Evolutionary conservation across 2,329 filamentous ascomycete genomes (phyloP).

Genomic region (Endoconidiophora laricicola): DNA sequence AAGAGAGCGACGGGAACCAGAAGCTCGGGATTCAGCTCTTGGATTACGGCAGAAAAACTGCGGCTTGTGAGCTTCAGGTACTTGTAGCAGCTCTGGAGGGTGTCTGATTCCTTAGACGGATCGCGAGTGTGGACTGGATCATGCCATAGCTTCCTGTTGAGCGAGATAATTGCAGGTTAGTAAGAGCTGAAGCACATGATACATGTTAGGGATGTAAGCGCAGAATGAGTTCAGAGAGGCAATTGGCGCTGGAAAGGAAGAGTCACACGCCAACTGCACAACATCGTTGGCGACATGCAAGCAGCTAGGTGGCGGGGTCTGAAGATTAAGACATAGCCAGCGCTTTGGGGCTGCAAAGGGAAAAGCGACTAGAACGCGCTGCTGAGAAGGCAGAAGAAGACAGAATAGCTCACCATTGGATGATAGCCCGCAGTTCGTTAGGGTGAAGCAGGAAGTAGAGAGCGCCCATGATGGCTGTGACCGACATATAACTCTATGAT

Average conservation of each 20-base stretch:
- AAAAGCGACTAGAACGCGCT: too few relatives aligned
- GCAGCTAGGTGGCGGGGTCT: not conserved
- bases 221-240: not conserved
- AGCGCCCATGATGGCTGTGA: constrained; percentile 35
- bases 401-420: constrained; percentile 56
- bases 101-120: constrained; percentile 53
- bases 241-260: not conserved
- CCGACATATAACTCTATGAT: not conserved
- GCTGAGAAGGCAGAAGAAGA: not conserved
- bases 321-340: too few relatives aligned
- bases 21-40: constrained; percentile 88
- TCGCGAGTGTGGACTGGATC: constrained; percentile 80
- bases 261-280: not conserved
- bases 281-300: constrained; percentile 1
- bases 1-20: constrained; percentile 79
- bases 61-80: constrained; percentile 78
- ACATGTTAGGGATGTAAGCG: not conserved
- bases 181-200: constrained; percentile 3
- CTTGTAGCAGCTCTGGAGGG: constrained; percentile 68
- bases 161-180: constrained; percentile 3
- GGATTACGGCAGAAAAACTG: constrained; percentile 83
- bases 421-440: constrained; percentile 59
- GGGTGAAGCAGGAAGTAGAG: constrained; percentile 64
- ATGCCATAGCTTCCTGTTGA: constrained; percentile 85
- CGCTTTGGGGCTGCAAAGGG: too few relatives aligned